A percentile compares a stretch with the other conserved stretches of the same genome.
These are phyloP conservation scores for Cordyceps fumosorosea DNA, from an alignment of 2,329 filamentous ascomycete species.

Conservation along the genomic window DNA sequence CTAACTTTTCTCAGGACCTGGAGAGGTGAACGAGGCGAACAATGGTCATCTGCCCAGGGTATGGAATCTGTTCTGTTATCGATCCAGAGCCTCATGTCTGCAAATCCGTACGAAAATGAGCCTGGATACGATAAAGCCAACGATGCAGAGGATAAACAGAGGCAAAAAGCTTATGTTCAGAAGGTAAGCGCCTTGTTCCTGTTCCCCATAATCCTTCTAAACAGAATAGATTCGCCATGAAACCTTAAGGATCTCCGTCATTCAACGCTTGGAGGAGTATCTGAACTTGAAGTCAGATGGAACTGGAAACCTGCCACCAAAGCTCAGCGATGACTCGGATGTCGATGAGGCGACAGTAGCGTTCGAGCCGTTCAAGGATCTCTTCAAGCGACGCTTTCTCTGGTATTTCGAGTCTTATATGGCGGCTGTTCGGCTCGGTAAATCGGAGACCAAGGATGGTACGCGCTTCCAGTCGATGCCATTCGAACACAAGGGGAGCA, in stretches of 20 bases:
- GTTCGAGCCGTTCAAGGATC: constrained; percentile 83
- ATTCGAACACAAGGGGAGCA: constrained; percentile 65
- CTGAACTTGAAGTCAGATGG: constrained; percentile 57
- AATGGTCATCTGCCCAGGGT: constrained; percentile 95
- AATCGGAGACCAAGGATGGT: constrained; percentile 55
- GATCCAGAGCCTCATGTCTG: constrained; percentile 92
- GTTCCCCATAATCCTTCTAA: constrained; percentile 13
- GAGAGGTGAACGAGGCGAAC: constrained; percentile 81
- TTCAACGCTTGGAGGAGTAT: constrained; percentile 76
- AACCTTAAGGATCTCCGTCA: constrained; percentile 76
- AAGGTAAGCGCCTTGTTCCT: constrained; percentile 52
- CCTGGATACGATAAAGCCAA: constrained; percentile 82
- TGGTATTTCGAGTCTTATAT: constrained; percentile 95
- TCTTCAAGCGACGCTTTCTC: constrained; percentile 84
- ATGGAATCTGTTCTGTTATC: constrained; percentile 91
- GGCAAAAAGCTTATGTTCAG: constrained; percentile 67
- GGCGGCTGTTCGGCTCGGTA: constrained; percentile 59
- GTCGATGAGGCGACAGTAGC: constrained; percentile 44
- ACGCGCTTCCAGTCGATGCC: constrained; percentile 72
- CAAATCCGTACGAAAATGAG: constrained; percentile 93
- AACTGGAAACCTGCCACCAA: constrained; percentile 25
- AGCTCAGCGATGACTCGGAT: constrained; percentile 32
- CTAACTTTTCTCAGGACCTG: constrained; percentile 62
- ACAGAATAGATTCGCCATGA: constrained; percentile 75
- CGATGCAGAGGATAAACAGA: constrained; percentile 60